Percentiles rank a stretch among this genome's conserved stretches.
Conservation (phyloP, 2,329 filamentous ascomycete genomes). For the Trichoderma sp. region DNA sequence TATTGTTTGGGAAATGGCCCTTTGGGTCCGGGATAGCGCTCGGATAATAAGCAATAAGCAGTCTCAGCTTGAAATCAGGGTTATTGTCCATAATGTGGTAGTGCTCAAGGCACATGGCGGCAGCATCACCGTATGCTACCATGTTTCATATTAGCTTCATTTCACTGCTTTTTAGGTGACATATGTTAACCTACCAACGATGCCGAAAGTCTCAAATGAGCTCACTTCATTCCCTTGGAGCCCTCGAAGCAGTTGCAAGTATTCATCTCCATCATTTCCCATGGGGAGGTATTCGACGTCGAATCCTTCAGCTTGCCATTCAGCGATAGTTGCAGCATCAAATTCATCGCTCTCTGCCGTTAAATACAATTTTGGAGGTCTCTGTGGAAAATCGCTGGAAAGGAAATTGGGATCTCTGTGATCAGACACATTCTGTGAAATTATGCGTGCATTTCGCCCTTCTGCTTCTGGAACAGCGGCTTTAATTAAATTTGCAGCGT, state of each 20-base stretch:
- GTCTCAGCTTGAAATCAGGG: constrained; percentile 40
- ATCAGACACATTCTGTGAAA: constrained; percentile 35
- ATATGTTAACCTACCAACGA: constrained; percentile 35
- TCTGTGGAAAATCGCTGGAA: constrained; percentile 38
- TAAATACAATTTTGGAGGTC: constrained; percentile 40
- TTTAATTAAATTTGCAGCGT: constrained; percentile 32
- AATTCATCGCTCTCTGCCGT: constrained; percentile 44
- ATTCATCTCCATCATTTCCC: constrained; percentile 35
- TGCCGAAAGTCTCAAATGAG: constrained; percentile 43
- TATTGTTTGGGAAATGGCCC: constrained; percentile 39
- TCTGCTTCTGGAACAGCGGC: constrained; percentile 31
- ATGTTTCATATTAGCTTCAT: background rate
- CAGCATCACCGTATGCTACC: constrained; percentile 43
- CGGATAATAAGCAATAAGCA: constrained; percentile 46
- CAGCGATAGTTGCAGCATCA: constrained; percentile 35
- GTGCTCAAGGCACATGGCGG: constrained; percentile 42
- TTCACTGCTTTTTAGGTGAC: too few relatives aligned
- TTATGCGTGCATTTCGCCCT: constrained; percentile 31
- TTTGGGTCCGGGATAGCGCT: constrained; percentile 42
- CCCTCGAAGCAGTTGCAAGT: constrained; percentile 33
- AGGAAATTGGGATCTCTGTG: constrained; percentile 42
- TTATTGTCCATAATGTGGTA: constrained; percentile 46
- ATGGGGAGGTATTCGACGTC: constrained; percentile 42
- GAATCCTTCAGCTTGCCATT: constrained; percentile 44
- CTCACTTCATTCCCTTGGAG: constrained; percentile 34